phyloP scores from a whole-genome alignment of 2,329 filamentous ascomycete genomes.

The Helotiales sp. region DNA sequence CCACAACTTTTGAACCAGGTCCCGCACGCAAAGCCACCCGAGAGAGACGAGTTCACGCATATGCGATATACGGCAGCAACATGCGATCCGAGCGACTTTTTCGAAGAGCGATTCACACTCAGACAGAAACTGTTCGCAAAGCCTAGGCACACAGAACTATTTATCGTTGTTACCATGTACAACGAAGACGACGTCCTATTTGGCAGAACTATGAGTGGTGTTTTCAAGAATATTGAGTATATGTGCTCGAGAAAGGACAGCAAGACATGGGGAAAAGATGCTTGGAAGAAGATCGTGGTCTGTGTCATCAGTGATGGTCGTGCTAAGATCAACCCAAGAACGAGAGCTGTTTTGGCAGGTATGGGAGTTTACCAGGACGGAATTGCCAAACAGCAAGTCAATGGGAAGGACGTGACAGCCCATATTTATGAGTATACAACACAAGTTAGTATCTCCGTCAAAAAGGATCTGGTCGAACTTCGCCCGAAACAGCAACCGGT shows the following conservation, averaged over 20 bases:
- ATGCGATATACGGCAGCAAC: constrained; percentile 95
- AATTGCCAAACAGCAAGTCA: constrained; percentile 97
- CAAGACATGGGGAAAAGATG: constrained; percentile 97
- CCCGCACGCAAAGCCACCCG: constrained; percentile 49
- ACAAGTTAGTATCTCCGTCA: constrained; percentile 83
- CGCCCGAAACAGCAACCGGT: constrained; percentile 87
- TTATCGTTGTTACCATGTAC: constrained; percentile 98
- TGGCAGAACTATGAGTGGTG: constrained; percentile 91
- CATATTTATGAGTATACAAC: constrained; percentile 97
- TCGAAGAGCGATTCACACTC: constrained; percentile 84
- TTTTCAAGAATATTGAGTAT: constrained; percentile 98
- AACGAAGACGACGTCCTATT: constrained; percentile 98
- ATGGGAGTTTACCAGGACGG: constrained; percentile 98
- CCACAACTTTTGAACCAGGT: constrained; percentile 71
- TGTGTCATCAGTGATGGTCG: constrained; percentile 96
- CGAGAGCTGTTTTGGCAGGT: constrained; percentile 83
- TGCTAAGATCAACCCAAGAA: constrained; percentile 93
- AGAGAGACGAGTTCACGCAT: constrained; percentile 86
- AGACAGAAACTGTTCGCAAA: constrained; percentile 92
- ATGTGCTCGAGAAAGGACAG: constrained; percentile 93
- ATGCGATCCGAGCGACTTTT: constrained; percentile 88
- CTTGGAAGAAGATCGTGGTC: constrained; percentile 99
- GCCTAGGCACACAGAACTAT: constrained; percentile 87
- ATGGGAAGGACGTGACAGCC: constrained; percentile 91
- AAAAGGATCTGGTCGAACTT: constrained; percentile 83